phyloP scores from a whole-genome alignment of 345 rosid species.

The Durio zibethinus region DNA sequence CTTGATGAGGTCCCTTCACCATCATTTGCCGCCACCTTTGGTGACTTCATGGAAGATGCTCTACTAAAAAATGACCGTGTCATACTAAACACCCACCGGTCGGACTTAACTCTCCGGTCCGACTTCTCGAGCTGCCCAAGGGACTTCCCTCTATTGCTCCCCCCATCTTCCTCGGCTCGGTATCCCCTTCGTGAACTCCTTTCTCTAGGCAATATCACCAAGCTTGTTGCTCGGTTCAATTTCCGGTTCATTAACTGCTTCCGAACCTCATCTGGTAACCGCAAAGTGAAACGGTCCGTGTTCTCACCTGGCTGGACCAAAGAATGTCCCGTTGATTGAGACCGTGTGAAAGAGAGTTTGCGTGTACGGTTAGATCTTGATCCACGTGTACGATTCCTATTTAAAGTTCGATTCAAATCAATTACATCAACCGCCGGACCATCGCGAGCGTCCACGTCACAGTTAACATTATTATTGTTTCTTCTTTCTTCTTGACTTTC shows the following conservation, averaged over 20 bases:
- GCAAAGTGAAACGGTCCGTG: constrained; percentile 75
- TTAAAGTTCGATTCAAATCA: constrained; percentile 15
- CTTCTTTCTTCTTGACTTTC: constrained; percentile 3
- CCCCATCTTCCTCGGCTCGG: constrained; percentile 31
- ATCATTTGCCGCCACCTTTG: constrained; percentile 34
- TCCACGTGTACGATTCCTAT: constrained; percentile 52
- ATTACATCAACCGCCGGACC: constrained; percentile 25
- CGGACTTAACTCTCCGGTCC: constrained; percentile 38
- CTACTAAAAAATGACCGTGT: constrained; percentile 36
- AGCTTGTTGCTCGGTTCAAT: constrained; percentile 61
- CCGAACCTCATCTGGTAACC: constrained; percentile 68
- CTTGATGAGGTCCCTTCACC: constrained; percentile 18
- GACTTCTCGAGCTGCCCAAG: constrained; percentile 16
- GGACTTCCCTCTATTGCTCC: constrained; percentile 32
- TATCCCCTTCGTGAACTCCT: constrained; percentile 50
- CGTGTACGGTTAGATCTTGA: constrained; percentile 38
- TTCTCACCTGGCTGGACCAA: constrained; percentile 79
- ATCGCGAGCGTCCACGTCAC: neutral
- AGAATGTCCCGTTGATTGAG: constrained; percentile 94
- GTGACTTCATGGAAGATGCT: constrained; percentile 45
- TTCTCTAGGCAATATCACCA: constrained; percentile 43
- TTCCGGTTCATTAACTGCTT: constrained; percentile 59
- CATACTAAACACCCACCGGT: constrained; percentile 37
- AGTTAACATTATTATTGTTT: neutral
- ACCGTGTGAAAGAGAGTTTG: constrained; percentile 40